Conservation (phyloP, 1,284 basidiomycete species). For the Bjerkandera adusta region DNA sequence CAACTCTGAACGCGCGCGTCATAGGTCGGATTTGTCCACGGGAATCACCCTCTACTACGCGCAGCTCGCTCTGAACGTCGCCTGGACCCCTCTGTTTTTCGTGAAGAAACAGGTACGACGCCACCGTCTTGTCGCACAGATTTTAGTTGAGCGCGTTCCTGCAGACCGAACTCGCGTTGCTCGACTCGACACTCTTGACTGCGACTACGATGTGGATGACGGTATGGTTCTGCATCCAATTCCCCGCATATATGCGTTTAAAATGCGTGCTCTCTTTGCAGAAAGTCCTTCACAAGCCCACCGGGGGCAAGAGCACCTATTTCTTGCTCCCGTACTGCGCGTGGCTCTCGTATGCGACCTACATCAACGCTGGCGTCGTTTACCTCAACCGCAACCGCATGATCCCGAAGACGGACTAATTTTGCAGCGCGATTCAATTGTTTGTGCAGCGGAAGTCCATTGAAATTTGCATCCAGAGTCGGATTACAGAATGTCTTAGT, state of each 20-base stretch:
- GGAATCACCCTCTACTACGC: slow-evolving; percentile 69
- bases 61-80: slow-evolving; percentile 66
- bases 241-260: neutral
- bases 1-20: neutral
- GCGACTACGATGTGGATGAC: slow-evolving; percentile 65
- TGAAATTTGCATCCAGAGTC: too few relatives aligned
- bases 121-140: neutral
- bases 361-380: slow-evolving; percentile 67
- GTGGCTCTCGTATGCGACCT: slow-evolving; percentile 66
- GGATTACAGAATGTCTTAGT: slow-evolving; percentile 2
- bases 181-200: slow-evolving; percentile 60
- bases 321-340: slow-evolving; percentile 62
- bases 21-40: slow-evolving; percentile 41
- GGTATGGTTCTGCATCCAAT: slow-evolving; percentile 29
- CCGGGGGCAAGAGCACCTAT: slow-evolving; percentile 50
- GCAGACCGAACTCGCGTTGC: slow-evolving; percentile 55
- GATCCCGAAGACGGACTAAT: slow-evolving; percentile 11
- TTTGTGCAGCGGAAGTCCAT: too few relatives aligned
- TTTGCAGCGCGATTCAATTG: too few relatives aligned
- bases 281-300: slow-evolving; percentile 52
- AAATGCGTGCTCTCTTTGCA: slow-evolving; percentile 23
- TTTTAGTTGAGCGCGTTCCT: neutral
- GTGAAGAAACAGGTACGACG: slow-evolving; percentile 44
- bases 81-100: slow-evolving; percentile 78
- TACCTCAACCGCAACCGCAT: slow-evolving; percentile 42